A percentile compares a stretch with the other conserved stretches of the same genome.
These are phyloP conservation scores for Nasturtium officinale DNA, from an alignment of 345 rosid species.

Conservation along the genomic window DNA sequence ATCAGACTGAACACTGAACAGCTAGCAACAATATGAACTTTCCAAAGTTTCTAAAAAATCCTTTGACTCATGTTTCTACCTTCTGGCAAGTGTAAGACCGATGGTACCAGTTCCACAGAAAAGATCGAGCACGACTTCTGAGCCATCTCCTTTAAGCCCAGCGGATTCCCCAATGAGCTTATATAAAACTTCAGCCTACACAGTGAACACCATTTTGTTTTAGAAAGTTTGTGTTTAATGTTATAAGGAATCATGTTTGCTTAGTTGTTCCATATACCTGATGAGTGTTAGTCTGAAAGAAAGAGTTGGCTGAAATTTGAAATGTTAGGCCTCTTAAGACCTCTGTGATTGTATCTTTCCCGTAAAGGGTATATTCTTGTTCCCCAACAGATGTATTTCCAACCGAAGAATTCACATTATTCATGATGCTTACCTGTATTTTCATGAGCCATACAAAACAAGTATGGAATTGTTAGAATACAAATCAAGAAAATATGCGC, in stretches of 20 bases:
- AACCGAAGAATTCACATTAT: slow-evolving; percentile 83
- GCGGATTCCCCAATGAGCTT: slow-evolving; percentile 82
- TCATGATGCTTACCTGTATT: slow-evolving; percentile 77
- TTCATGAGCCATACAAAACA: slow-evolving; percentile 8
- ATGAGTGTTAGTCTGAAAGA: slow-evolving; percentile 87
- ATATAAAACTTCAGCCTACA: slow-evolving; percentile 90
- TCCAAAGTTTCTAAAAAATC: too few relatives aligned
- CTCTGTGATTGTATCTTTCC: slow-evolving; percentile 76
- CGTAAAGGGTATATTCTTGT: slow-evolving; percentile 75
- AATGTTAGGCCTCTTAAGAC: slow-evolving; percentile 77
- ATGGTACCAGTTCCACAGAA: slow-evolving; percentile 98
- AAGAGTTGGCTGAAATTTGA: slow-evolving; percentile 95
- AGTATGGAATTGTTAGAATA: neutral
- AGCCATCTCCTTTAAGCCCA: slow-evolving; percentile 83
- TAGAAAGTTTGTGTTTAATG: neutral
- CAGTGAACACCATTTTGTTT: slow-evolving; percentile 19
- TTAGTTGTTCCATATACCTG: slow-evolving; percentile 54
- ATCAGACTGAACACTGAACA: too few relatives aligned
- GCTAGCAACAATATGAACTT: too few relatives aligned
- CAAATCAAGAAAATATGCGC: neutral
- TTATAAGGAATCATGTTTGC: neutral
- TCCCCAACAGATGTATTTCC: slow-evolving; percentile 96
- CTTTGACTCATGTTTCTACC: slow-evolving; percentile 47
- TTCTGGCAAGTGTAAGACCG: slow-evolving; percentile 85
- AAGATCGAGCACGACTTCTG: slow-evolving; percentile 88